Base-by-base conservation (phyloP, 2,329 filamentous ascomycete species). In the Zasmidium angulare region DNA sequence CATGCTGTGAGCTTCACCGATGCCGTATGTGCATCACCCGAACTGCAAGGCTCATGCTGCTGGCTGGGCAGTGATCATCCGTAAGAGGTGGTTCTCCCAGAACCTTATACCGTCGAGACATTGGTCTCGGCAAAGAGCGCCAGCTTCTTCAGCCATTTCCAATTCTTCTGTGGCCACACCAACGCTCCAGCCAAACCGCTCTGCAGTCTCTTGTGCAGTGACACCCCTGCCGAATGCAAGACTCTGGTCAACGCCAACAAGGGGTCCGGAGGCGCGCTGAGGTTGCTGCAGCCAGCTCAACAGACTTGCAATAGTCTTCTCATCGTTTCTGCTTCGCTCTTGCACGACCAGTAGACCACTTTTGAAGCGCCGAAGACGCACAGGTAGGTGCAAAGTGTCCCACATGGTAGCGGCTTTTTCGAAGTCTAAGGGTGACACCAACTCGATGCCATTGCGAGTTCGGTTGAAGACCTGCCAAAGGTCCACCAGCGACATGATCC, bases 391-490 rank as follows among this genome's bases (percentile, higher is more conserved):
- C 19, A 99, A 80, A 63, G 86, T 89, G 70, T 96, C 92, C 91
- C 95, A 99, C 68, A 96, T 80, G 43, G 86, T 83, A 0, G 91
- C 91, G 1, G 95, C 95, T 71, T 93, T 93, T 71, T 95, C 89
- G 68, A 99, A 96, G 70, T 99, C 95, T 19, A 86, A 81, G 0
- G 95, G 95, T 65, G 91, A 96, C 53, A 98, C 90, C 17, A 99
- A 84, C 74, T 99, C 95, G 17, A 99, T 93, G 7, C 93, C 95
- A 53, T 93, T 93, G 55, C 93, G 86, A 26, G 90, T 91, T 31
- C 93, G 86, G 75, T 99, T 99, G 79, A 98, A 98, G 64, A 96
- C 86, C 24, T 92, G 91, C 92, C 92, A 97, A 0, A 96, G 81
- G 71, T 97, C 93, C 12, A 96, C 91, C 1, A 97, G 81, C 40